These are phyloP conservation scores for Candida manassasensis DNA, from an alignment of 805 yeast species.

Conservation along the genomic window DNA sequence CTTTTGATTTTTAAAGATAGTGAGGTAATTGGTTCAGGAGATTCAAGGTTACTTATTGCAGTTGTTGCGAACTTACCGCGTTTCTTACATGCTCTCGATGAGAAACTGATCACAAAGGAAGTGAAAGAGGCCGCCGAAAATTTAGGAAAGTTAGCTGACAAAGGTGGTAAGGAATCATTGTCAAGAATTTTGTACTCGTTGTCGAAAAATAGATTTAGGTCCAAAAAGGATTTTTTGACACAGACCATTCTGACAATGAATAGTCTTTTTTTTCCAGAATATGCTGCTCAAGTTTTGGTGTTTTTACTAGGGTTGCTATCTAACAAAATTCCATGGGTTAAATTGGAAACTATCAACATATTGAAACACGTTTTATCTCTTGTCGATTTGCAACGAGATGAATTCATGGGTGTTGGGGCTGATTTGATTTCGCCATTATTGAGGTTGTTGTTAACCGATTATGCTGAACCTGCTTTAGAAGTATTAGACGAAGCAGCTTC, in stretches of 20 bases:
- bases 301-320: conserved; percentile 74
- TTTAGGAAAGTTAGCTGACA: conserved; percentile 58
- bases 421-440: conserved; percentile 88
- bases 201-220: conserved; percentile 73
- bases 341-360: conserved; percentile 71
- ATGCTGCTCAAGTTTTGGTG: conserved; percentile 69
- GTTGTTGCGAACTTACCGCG: conserved; percentile 79
- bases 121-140: conserved; percentile 37
- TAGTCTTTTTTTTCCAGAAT: conserved; percentile 64
- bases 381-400: conserved; percentile 71
- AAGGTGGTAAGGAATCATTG: conserved; percentile 50
- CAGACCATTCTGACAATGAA: conserved; percentile 75
- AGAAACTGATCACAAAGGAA: conserved; percentile 44
- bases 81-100: conserved; percentile 74
- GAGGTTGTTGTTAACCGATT: conserved; percentile 73
- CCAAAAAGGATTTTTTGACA: conserved; percentile 82
- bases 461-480: conserved; percentile 82
- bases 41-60: conserved; percentile 64
- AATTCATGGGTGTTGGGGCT: conserved; percentile 87
- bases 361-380: conserved; percentile 71
- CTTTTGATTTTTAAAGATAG: conserved; percentile 64
- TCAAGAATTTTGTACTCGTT: conserved; percentile 73
- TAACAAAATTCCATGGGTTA: conserved; percentile 75
- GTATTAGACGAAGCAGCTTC: conserved; percentile 81
- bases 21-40: conserved; percentile 71